Conservation (phyloP, 129 eudicot species). For the Pittosporum tobira region DNA sequence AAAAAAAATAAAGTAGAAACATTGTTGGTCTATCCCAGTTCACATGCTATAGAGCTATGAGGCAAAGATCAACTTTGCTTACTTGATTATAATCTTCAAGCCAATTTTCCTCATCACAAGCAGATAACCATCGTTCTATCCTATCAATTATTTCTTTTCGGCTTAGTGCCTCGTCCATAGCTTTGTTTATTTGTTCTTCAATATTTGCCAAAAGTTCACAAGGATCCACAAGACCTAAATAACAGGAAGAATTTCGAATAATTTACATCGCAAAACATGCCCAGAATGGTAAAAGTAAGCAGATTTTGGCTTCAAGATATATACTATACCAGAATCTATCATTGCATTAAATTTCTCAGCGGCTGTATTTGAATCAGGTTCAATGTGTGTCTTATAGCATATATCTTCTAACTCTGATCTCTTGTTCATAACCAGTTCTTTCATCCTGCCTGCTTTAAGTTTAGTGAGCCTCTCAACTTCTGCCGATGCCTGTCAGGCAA, state of each 20-base stretch:
- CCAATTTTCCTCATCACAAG: conserved; percentile 97
- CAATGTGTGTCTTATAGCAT: conserved; percentile 57
- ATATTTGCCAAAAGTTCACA: conserved; percentile 69
- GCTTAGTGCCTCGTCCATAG: conserved; percentile 72
- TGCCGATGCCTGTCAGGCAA: conserved; percentile 43
- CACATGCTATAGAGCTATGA: neutral
- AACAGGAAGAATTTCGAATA: conserved; percentile 7
- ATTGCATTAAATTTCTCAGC: conserved; percentile 77
- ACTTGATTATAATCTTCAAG: conserved; percentile 80
- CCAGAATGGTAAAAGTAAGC: neutral
- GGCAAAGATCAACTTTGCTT: conserved; percentile 12
- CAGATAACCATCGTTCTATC: conserved; percentile 83
- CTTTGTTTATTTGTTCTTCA: conserved; percentile 72
- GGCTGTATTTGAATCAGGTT: conserved; percentile 75
- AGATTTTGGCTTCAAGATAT: conserved; percentile 2
- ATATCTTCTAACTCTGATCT: conserved; percentile 76
- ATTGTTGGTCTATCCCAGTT: neutral
- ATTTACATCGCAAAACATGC: neutral
- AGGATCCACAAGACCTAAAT: conserved; percentile 79
- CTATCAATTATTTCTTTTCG: conserved; percentile 84
- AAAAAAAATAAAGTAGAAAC: too few species aligned
- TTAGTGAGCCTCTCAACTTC: conserved; percentile 83
- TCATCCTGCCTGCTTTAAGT: conserved; percentile 81
- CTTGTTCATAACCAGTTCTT: conserved; percentile 76
- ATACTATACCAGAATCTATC: conserved; percentile 74